Evolutionary conservation across 495 filamentous ascomycete genomes (phyloP).

Genomic region (Aspergillus diversus): DNA sequence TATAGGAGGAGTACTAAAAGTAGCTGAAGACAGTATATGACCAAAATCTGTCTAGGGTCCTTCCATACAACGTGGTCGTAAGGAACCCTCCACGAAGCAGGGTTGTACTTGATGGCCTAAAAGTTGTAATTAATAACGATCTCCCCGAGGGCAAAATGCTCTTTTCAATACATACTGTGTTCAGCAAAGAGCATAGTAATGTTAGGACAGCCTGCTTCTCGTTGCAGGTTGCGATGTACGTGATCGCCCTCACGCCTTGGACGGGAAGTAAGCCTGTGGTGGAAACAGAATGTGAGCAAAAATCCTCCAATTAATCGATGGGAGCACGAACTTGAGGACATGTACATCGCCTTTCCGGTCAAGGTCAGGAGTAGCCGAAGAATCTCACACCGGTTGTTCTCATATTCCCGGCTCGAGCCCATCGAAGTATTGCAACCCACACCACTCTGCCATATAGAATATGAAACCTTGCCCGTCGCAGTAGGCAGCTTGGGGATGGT

Average conservation of each 20-base stretch:
- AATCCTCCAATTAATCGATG: neutral
- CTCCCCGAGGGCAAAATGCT: neutral
- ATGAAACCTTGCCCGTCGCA: slow-evolving; percentile 80
- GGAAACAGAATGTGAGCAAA: slow-evolving; percentile 22
- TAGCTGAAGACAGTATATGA: slow-evolving; percentile 89
- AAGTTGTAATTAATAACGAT: neutral
- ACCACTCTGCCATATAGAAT: slow-evolving; percentile 96
- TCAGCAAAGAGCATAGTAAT: slow-evolving; percentile 86
- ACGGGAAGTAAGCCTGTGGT: slow-evolving; percentile 70
- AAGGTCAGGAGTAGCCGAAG: slow-evolving; percentile 84
- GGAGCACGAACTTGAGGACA: slow-evolving; percentile 68
- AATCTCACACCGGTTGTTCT: slow-evolving; percentile 90
- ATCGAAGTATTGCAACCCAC: slow-evolving; percentile 93
- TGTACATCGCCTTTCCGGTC: slow-evolving; percentile 89
- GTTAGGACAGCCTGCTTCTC: slow-evolving; percentile 94
- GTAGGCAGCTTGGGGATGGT: slow-evolving; percentile 71
- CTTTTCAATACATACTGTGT: slow-evolving; percentile 69
- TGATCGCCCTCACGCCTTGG: slow-evolving; percentile 83
- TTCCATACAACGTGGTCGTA: slow-evolving; percentile 94
- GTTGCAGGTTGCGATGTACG: slow-evolving; percentile 82
- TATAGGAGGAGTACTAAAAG: slow-evolving; percentile 89
- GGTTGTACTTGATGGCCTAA: slow-evolving; percentile 94
- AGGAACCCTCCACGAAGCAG: slow-evolving; percentile 90
- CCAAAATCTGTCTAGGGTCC: slow-evolving; percentile 87
- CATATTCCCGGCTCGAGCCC: slow-evolving; percentile 84